Evolutionary conservation across 768 basidiomycete genomes (phyloP).

Genomic region (Russula abietina): DNA sequence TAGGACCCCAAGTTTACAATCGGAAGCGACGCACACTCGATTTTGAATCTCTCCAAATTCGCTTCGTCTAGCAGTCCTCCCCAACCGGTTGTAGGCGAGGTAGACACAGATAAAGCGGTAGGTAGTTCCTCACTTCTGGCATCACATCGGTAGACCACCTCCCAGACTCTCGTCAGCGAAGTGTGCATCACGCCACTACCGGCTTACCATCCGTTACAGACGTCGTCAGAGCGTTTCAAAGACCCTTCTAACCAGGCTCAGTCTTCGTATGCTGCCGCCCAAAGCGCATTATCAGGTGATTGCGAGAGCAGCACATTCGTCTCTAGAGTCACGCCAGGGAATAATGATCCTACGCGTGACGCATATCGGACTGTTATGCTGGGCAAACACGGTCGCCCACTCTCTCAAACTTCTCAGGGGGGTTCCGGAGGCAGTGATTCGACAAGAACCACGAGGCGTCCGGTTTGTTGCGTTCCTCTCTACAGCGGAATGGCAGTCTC

Average conservation of each 20-base stretch:
- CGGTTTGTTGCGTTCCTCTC: conserved; percentile 8
- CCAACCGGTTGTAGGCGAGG: conserved; percentile 12
- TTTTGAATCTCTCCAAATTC: conserved; percentile 32
- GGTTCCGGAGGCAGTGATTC: conserved; percentile 1
- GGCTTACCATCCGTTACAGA: neutral
- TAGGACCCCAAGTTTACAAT: conserved; percentile 23
- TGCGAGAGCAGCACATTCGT: neutral
- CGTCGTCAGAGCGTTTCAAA: neutral
- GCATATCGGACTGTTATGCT: neutral
- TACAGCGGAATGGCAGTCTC: neutral
- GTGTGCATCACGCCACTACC: neutral
- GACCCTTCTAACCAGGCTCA: neutral
- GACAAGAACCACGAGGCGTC: conserved; percentile 11
- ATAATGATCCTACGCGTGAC: neutral
- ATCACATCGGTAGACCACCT: neutral
- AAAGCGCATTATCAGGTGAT: neutral
- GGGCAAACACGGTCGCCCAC: conserved; percentile 24
- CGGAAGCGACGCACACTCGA: conserved; percentile 26
- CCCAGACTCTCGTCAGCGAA: neutral
- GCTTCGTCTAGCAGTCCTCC: conserved; percentile 30
- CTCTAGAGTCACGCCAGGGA: neutral
- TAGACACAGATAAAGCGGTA: conserved; percentile 28
- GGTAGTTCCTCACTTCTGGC: neutral
- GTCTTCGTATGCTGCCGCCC: neutral
- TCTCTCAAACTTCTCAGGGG: conserved; percentile 33